phyloP scores from a whole-genome alignment of 2,329 filamentous ascomycete species.

The Cercospora nicotianae region DNA sequence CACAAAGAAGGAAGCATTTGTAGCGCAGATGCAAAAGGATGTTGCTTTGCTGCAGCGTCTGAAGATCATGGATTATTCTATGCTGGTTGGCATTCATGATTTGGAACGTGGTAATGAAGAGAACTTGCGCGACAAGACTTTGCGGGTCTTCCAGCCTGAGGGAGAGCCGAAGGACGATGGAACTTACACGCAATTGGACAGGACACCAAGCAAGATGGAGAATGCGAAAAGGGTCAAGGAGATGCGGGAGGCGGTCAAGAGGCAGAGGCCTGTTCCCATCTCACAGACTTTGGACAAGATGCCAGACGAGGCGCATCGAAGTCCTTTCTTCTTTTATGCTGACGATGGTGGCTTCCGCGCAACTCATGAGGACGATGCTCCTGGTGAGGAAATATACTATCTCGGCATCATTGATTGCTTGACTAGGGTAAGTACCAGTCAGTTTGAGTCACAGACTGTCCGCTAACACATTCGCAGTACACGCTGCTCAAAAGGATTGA shows the following conservation, averaged over 20 bases:
- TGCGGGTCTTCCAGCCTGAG: slow-evolving; percentile 91
- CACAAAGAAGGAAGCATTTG: slow-evolving; percentile 81
- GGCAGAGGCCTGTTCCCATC: slow-evolving; percentile 90
- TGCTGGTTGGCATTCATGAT: slow-evolving; percentile 93
- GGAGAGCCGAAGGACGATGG: slow-evolving; percentile 53
- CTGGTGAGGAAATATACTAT: slow-evolving; percentile 94
- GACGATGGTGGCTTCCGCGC: slow-evolving; percentile 93
- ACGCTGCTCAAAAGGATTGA: slow-evolving; percentile 92
- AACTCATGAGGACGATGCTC: slow-evolving; percentile 82
- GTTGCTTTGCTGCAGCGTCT: slow-evolving; percentile 82
- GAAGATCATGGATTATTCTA: slow-evolving; percentile 98
- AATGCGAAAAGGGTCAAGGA: slow-evolving; percentile 88
- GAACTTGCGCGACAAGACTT: slow-evolving; percentile 82
- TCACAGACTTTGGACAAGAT: slow-evolving; percentile 79
- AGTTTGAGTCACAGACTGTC: not conserved
- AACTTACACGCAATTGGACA: slow-evolving; percentile 58
- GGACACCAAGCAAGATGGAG: slow-evolving; percentile 92
- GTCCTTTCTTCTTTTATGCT: slow-evolving; percentile 78
- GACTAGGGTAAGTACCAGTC: slow-evolving; percentile 76
- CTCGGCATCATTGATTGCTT: slow-evolving; percentile 97
- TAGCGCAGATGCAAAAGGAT: slow-evolving; percentile 84
- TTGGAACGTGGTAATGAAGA: slow-evolving; percentile 89
- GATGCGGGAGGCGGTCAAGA: slow-evolving; percentile 85
- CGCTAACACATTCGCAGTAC: slow-evolving; percentile 60
- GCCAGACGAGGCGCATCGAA: slow-evolving; percentile 77